Evolutionary conservation across 2,329 filamentous ascomycete species (phyloP).

Genomic region (Zopfia rhizophila): DNA sequence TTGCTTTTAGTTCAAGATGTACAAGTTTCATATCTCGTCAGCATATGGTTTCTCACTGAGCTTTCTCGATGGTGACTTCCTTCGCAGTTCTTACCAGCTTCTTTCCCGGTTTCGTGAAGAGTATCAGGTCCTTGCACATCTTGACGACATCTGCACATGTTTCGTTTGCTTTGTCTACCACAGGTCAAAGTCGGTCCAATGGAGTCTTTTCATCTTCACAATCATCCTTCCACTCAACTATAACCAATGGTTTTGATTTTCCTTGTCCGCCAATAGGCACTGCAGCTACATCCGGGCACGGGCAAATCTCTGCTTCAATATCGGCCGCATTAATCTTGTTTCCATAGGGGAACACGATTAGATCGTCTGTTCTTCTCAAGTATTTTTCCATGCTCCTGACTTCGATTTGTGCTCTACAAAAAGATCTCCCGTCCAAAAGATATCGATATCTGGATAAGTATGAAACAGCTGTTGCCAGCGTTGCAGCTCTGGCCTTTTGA

Average conservation of each 20-base stretch:
- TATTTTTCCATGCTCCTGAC: slow-evolving; percentile 31
- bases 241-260: slow-evolving; percentile 13
- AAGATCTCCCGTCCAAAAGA: slow-evolving; percentile 36
- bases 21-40: slow-evolving; percentile 15
- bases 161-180: slow-evolving; percentile 15
- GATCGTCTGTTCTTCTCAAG: slow-evolving; percentile 53
- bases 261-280: slow-evolving; percentile 19
- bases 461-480: slow-evolving; percentile 35
- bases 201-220: slow-evolving; percentile 1
- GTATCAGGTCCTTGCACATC: slow-evolving; percentile 8
- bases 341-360: slow-evolving; percentile 63
- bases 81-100: slow-evolving; percentile 14
- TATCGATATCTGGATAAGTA: slow-evolving; percentile 31
- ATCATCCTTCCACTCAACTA: slow-evolving; percentile 18
- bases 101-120: slow-evolving; percentile 13
- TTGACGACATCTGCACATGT: slow-evolving; percentile 2
- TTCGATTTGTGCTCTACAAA: slow-evolving; percentile 31
- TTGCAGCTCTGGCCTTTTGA: slow-evolving; percentile 10
- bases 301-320: slow-evolving; percentile 6
- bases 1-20: too few species aligned
- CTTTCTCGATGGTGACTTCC: slow-evolving; percentile 4
- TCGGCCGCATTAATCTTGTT: slow-evolving; percentile 54
- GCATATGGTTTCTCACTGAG: slow-evolving; percentile 11
- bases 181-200: slow-evolving; percentile 11
- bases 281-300: slow-evolving; percentile 4